These are phyloP conservation scores for Aspergillus haitiensis DNA, from an alignment of 495 filamentous ascomycete species.

Conservation along the genomic window DNA sequence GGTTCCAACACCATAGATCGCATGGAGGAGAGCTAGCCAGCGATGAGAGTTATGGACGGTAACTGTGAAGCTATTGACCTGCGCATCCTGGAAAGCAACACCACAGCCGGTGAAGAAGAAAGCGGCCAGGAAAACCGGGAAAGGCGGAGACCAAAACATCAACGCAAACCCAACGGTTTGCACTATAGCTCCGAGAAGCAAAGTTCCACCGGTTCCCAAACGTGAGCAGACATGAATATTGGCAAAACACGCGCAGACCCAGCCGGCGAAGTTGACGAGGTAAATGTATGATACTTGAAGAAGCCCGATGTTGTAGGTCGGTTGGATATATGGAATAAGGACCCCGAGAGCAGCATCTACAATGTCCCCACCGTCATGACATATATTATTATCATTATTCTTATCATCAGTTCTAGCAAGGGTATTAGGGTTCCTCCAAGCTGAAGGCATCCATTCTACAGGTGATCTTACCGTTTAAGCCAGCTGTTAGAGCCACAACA, in stretches of 20 bases:
- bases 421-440: neutral
- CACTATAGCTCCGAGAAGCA: constrained; percentile 48
- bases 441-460: neutral
- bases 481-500: constrained; percentile 55
- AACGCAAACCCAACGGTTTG: constrained; percentile 49
- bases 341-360: constrained; percentile 52
- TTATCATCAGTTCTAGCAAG: neutral
- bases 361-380: neutral
- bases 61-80: constrained; percentile 53
- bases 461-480: constrained; percentile 39
- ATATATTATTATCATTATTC: neutral
- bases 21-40: constrained; percentile 59
- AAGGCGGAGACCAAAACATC: constrained; percentile 51
- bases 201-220: constrained; percentile 47
- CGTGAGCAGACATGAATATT: constrained; percentile 48
- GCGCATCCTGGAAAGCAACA: constrained; percentile 54
- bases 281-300: constrained; percentile 50
- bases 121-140: constrained; percentile 45
- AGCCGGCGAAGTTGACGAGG: constrained; percentile 46
- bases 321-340: constrained; percentile 54
- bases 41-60: constrained; percentile 48
- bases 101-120: constrained; percentile 53
- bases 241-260: constrained; percentile 48
- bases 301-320: constrained; percentile 46
- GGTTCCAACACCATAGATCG: constrained; percentile 53